Evolutionary conservation across 2,329 filamentous ascomycete species (phyloP).

Genomic region (Sporothrix inflata): DNA sequence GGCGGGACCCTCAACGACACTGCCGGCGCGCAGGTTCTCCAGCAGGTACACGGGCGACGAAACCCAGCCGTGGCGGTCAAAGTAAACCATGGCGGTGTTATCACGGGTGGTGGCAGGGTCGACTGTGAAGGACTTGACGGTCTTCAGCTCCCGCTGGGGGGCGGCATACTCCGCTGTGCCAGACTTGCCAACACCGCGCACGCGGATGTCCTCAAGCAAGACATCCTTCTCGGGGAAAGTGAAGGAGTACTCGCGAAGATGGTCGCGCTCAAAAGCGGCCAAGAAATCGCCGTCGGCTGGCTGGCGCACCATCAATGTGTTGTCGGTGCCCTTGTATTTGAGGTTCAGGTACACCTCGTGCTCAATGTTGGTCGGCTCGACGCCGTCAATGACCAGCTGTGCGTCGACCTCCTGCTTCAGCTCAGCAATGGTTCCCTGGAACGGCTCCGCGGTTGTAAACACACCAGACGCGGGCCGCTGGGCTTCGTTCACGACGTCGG

Average conservation of each 20-base stretch:
- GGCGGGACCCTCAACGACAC: constrained; percentile 71
- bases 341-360: constrained; percentile 97
- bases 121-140: constrained; percentile 49
- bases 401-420: constrained; percentile 73
- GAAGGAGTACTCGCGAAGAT: constrained; percentile 91
- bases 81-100: constrained; percentile 70
- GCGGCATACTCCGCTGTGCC: constrained; percentile 41
- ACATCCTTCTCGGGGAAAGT: constrained; percentile 83
- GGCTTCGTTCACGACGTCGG: constrained; percentile 87
- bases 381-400: constrained; percentile 75
- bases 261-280: constrained; percentile 83
- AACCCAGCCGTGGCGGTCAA: constrained; percentile 67
- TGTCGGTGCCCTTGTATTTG: constrained; percentile 87
- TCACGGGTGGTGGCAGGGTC: constrained; percentile 40
- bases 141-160: constrained; percentile 76
- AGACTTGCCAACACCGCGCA: constrained; percentile 75
- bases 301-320: constrained; percentile 76
- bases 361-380: constrained; percentile 68
- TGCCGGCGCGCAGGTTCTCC: constrained; percentile 70
- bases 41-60: constrained; percentile 86
- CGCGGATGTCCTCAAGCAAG: constrained; percentile 86
- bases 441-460: constrained; percentile 48
- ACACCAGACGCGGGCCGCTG: constrained; percentile 73
- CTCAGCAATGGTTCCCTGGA: constrained; percentile 50
- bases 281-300: constrained; percentile 68